Base-by-base conservation (phyloP, 257 asterid genomes). In the Gynochthodes officinalis region DNA sequence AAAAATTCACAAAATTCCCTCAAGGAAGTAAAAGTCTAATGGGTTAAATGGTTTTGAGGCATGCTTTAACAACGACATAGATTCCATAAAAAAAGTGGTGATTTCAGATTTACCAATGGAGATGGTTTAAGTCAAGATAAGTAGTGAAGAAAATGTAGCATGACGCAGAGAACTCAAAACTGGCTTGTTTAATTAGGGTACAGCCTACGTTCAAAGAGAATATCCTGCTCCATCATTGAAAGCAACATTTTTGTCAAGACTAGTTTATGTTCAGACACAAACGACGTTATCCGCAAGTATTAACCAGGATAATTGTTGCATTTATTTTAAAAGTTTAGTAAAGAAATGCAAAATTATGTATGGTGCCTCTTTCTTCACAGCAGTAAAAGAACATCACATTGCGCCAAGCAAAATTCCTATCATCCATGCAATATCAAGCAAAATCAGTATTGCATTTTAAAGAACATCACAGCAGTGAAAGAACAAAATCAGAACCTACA, bases 401-500 rank as follows among this genome's bases (percentile, higher is more conserved):
- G n/a, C n/a, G n/a, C n/a, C n/a, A n/a, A n/a, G n/a, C n/a, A 37
- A 68, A 11, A 9, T 15, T 59, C 4, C 64, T 68, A 35, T 33
- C 37, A 75, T 39, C 27, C 44, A 63, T 30, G 15, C 28, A 52
- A 14, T 18, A 8, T 25, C 25, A 15, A 33, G 21, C 60, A 44
- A 73, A 21, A 37, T 69, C 33, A 46, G 7, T 14, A 19, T 35
- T 30, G 40, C 43, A 72, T 2, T 61, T 27, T 44, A 69, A 50
- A 40, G 23, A 63, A 42, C 42, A 62, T 32, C 3, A 43, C 67
- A 42, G 65, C 64, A 44, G 64, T 61, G 23, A 50, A 69, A 72
- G 50, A 69, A 52, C 73, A 15, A 49, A 83, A 81, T 48, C 21
- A 75, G 73, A 69, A 90, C 88, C 80, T 81, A 84, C 74, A 76